Conservation (phyloP, 2,329 filamentous ascomycete genomes). For the Stachybotrys chlorohalonatus region DNA sequence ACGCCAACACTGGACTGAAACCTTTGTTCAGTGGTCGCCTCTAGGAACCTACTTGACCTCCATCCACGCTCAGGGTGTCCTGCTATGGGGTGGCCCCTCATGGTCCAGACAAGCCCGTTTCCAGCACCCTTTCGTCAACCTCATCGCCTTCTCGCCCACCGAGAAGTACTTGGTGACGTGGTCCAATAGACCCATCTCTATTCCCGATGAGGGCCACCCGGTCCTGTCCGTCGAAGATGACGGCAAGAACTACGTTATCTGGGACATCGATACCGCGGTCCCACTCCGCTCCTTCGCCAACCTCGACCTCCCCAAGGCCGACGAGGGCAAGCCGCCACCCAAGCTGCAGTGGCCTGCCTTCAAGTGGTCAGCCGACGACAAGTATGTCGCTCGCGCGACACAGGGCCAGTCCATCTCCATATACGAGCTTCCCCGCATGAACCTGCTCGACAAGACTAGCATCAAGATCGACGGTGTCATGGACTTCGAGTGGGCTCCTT, state of each 20-base stretch:
- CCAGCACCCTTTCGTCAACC: conserved; percentile 88
- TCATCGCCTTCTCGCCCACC: conserved; percentile 88
- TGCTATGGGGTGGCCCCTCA: conserved; percentile 86
- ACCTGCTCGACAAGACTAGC: conserved; percentile 77
- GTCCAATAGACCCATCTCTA: conserved; percentile 88
- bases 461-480: conserved; percentile 95
- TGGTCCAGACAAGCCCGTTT: conserved; percentile 92
- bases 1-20: conserved; percentile 93
- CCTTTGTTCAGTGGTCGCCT: conserved; percentile 96
- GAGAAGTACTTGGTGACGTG: conserved; percentile 95
- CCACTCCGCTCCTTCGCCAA: conserved; percentile 91
- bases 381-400: conserved; percentile 88
- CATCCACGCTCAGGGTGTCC: conserved; percentile 90
- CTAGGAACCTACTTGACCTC: conserved; percentile 90
- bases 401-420: conserved; percentile 84
- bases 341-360: conserved; percentile 98
- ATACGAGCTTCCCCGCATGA: conserved; percentile 85
- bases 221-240: conserved; percentile 86
- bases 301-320: conserved; percentile 60
- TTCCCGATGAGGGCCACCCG: conserved; percentile 80
- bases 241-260: conserved; percentile 98
- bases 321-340: conserved; percentile 57
- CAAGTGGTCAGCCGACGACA: conserved; percentile 98
- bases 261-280: conserved; percentile 86
- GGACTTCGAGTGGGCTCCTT: conserved; percentile 97